A percentile compares a stretch with the other conserved stretches of the same genome.
These are phyloP conservation scores for Leishmania turanica DNA, from an alignment of 208 protist species.

Conservation along the genomic window DNA sequence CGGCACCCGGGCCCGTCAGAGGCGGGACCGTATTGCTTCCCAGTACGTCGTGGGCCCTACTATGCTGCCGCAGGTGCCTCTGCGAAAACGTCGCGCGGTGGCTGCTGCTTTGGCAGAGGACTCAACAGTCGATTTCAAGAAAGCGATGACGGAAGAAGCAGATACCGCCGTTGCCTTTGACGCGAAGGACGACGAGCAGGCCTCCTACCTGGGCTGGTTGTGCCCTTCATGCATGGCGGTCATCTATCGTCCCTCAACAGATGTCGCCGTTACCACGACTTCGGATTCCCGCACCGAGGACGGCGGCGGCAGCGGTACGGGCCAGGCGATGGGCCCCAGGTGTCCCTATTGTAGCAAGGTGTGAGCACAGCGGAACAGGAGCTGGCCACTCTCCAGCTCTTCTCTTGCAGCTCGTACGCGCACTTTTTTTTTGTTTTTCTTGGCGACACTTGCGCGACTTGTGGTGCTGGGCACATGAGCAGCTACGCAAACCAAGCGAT, in stretches of 20 bases:
- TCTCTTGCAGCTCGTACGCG: neutral
- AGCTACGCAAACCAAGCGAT: neutral
- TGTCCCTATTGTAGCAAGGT: constrained; percentile 38
- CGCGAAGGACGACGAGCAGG: constrained; percentile 1
- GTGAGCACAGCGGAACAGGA: neutral
- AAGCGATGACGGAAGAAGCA: neutral
- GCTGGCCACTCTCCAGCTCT: neutral
- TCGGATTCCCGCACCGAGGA: constrained; percentile 11
- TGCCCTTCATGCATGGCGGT: constrained; percentile 74
- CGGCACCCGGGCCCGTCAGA: constrained; percentile 10
- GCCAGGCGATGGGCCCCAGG: neutral
- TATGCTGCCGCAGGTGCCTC: constrained; percentile 39
- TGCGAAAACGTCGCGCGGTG: neutral
- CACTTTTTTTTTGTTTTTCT: constrained; percentile 1
- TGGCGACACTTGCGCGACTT: neutral
- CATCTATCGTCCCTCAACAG: constrained; percentile 35
- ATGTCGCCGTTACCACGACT: constrained; percentile 17
- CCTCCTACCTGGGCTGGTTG: constrained; percentile 64
- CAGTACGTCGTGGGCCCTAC: constrained; percentile 61
- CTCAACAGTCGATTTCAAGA: neutral
- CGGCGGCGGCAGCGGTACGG: constrained; percentile 3
- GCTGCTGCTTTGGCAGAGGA: neutral
- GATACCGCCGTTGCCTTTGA: neutral
- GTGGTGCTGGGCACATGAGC: neutral
- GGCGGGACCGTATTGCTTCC: constrained; percentile 58